Evolutionary conservation across 108 stramenopile species (phyloP), one percentile per base, ranked within the genome.

Genomic region (Cyclotella baltica): DNA sequence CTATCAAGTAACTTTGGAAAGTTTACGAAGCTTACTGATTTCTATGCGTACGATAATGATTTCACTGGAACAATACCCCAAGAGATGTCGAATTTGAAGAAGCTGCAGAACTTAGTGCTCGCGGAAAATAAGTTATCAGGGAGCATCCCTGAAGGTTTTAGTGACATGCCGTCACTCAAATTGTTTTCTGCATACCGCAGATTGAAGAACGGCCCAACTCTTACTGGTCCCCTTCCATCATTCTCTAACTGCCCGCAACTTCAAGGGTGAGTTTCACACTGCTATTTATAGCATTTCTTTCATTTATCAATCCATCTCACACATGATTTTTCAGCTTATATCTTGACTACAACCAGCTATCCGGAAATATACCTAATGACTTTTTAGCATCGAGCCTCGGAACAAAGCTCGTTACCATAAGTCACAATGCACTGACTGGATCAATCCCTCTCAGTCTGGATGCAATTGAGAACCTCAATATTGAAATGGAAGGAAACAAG

Each of bases 401-500:
- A 19, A 72, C 77, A 34, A 78, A 76, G 38, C 27, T 76, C 18
- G 70, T 93, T n/a, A 75, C 73, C 15, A 58, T 90, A 47, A 88
- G 76, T 16, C 67, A 62, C 33, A 90, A 90, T 55, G 35, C 67
- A 10, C 46, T 90, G 4, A 78, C 86, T 8, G 89, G 89, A 34
- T 37, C 31, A 16, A 82, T 90, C 3, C 89, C 89, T 67, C 30
- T 57, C 36, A 56, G 77, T 18, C 67, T 92, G 50, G 77, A 76
- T 31, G 15, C 52, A 4, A 83, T 95, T 30, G 57, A 83, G 19
- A 52, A 85, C 16, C 73, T 95, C 1, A 88, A 88, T 46, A 88
- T 95, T 33, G 90, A 92, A 53, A 83, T 92, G 59, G 71, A 87
- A 13, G 90, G 85, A 28, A 95, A 95, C 63, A 80, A 80, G 27